Conservation (phyloP, 371 early-diverging fungal genomes). For the Ecytonucleospora hepatopenaei region DNA sequence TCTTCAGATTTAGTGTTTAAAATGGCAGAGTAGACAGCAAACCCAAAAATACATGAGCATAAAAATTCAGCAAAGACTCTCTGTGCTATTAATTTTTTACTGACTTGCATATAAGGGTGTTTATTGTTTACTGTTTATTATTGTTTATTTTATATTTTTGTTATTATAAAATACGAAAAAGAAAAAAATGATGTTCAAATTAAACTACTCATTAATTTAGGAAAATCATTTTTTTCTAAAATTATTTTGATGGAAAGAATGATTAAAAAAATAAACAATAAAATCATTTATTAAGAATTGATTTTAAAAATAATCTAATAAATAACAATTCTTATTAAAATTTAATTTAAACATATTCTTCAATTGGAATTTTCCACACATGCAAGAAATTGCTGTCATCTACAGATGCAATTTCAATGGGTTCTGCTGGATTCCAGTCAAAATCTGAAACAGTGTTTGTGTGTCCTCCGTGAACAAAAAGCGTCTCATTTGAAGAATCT, state of each 20-base stretch:
- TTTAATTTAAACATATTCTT: slow-evolving; percentile 27
- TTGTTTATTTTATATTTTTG: slow-evolving; percentile 4
- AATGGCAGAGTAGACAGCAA: slow-evolving; percentile 49
- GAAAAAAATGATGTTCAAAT: too few relatives aligned
- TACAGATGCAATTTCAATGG: slow-evolving; percentile 77
- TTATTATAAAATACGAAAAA: not conserved
- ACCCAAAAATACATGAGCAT: slow-evolving; percentile 52
- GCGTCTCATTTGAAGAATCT: slow-evolving; percentile 88
- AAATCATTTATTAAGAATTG: not conserved
- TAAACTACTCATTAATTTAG: too few relatives aligned
- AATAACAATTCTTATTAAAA: not conserved
- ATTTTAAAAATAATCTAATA: not conserved
- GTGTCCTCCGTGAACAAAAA: slow-evolving; percentile 95
- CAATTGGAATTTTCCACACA: slow-evolving; percentile 66
- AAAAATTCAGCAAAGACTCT: slow-evolving; percentile 48
- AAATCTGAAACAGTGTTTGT: slow-evolving; percentile 84
- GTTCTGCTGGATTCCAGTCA: slow-evolving; percentile 81
- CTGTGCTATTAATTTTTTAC: slow-evolving; percentile 8
- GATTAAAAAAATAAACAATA: not conserved
- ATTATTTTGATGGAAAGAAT: too few relatives aligned
- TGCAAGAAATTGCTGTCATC: slow-evolving; percentile 88
- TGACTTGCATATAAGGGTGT: not conserved
- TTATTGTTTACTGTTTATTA: too few relatives aligned
- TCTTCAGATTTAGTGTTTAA: slow-evolving; percentile 19
- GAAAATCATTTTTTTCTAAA: too few relatives aligned